These are phyloP conservation scores for Asterochloris sp. DNA, from an alignment of 139 green algal genomes.

Conservation along the genomic window DNA sequence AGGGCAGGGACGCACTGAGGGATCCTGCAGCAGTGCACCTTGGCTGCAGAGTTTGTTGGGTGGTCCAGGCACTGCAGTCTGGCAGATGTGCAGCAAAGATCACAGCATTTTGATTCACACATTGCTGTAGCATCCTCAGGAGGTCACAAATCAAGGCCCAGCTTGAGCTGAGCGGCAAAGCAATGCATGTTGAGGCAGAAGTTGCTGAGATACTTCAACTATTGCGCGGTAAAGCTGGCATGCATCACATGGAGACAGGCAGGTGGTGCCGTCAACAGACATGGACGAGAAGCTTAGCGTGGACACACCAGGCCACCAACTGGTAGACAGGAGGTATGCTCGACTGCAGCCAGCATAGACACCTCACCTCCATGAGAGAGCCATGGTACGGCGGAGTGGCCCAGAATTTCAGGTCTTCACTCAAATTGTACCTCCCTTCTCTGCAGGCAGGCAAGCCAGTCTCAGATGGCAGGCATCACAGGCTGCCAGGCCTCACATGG, in stretches of 20 bases:
- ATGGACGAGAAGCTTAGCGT: no score
- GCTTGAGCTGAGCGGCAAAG: background rate
- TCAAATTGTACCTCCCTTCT: conserved; percentile 44
- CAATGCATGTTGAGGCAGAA: no score
- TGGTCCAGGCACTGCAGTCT: conserved; percentile 39
- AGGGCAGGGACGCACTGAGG: background rate
- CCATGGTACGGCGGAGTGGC: conserved; percentile 43
- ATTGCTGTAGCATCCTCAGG: no score
- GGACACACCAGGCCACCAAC: no score
- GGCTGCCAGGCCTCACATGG: no score
- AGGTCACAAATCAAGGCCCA: background rate
- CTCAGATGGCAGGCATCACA: no score
- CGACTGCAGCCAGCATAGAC: no score
- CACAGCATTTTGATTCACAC: no score
- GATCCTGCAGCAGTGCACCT: conserved; percentile 9
- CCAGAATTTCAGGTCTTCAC: conserved; percentile 38
- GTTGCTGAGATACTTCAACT: no score
- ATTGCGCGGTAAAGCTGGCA: no score
- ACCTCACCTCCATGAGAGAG: conserved; percentile 19
- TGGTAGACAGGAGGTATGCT: background rate
- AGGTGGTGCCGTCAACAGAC: no score
- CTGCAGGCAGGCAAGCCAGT: conserved; percentile 7
- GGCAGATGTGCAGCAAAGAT: background rate
- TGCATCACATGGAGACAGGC: no score
- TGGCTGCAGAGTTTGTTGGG: conserved; percentile 54